These are phyloP conservation scores for Atractiella rhizophila DNA, from an alignment of 768 basidiomycete species.

Conservation along the genomic window DNA sequence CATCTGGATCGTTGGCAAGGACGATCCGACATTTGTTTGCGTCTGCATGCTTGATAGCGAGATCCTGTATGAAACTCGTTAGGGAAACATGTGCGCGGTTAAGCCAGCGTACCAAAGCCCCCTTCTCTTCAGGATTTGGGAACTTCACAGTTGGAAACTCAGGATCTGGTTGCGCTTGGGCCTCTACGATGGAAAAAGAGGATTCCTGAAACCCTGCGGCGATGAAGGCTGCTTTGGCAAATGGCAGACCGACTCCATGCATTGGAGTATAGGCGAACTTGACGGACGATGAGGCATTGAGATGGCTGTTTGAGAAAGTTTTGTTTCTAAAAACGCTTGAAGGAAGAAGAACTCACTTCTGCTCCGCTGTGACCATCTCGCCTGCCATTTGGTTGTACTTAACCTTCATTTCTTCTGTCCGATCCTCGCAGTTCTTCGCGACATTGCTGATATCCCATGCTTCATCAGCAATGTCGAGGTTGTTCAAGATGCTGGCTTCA, in stretches of 20 bases:
- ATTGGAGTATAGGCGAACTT: constrained; percentile 69
- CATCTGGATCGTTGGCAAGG: constrained; percentile 70
- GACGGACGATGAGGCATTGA: too few relatives aligned
- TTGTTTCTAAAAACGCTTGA: too few relatives aligned
- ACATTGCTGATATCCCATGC: constrained; percentile 25
- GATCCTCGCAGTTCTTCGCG: constrained; percentile 20
- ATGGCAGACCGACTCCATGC: constrained; percentile 62
- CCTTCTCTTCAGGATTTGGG: constrained; percentile 79
- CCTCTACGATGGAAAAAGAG: constrained; percentile 24
- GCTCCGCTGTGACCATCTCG: constrained; percentile 16
- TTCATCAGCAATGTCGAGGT: constrained; percentile 30
- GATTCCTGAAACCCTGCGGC: constrained; percentile 35
- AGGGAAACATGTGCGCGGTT: too few relatives aligned
- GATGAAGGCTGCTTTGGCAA: constrained; percentile 34
- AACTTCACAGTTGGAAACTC: constrained; percentile 62
- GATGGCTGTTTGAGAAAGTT: too few relatives aligned
- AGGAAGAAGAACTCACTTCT: too few relatives aligned
- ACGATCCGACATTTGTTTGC: constrained; percentile 34
- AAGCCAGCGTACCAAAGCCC: too few relatives aligned
- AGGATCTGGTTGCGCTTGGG: constrained; percentile 51
- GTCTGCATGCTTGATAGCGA: constrained; percentile 41
- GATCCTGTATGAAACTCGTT: too few relatives aligned
- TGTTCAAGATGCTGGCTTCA: constrained; percentile 34
- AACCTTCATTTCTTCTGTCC: constrained; percentile 34
- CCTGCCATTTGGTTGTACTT: constrained; percentile 31